These are phyloP conservation scores for Claviceps spartinae DNA, from an alignment of 2,329 filamentous ascomycete species.

Conservation along the genomic window DNA sequence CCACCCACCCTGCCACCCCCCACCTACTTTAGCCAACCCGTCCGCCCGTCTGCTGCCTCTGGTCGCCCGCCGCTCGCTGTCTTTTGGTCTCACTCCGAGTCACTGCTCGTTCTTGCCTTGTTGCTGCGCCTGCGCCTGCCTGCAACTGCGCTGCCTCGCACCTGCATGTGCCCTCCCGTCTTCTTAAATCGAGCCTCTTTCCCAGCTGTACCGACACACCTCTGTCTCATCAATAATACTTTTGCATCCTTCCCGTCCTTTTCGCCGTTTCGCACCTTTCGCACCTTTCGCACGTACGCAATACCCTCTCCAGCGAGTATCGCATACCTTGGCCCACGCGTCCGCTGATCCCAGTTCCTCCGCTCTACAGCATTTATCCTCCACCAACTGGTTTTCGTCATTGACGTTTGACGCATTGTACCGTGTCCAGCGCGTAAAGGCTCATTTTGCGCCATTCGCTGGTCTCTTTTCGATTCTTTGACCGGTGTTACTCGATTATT, in stretches of 20 bases:
- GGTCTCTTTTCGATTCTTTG: not conserved
- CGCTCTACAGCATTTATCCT: not conserved
- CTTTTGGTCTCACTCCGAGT: not conserved
- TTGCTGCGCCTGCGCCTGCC: slow-evolving; percentile 8
- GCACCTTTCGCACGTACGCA: not conserved
- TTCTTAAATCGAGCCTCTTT: slow-evolving; percentile 1
- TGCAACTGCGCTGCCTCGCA: slow-evolving; percentile 5
- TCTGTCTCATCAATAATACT: slow-evolving; percentile 1
- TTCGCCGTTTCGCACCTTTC: not conserved
- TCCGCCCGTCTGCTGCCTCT: not conserved
- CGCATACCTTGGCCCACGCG: slow-evolving; percentile 1
- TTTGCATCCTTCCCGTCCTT: not conserved
- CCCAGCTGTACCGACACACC: slow-evolving; percentile 1
- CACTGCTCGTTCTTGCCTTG: slow-evolving; percentile 3
- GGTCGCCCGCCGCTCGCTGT: not conserved
- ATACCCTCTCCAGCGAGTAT: not conserved
- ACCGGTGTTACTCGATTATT: not conserved
- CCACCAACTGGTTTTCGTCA: not conserved
- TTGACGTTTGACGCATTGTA: not conserved
- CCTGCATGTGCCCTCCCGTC: slow-evolving; percentile 4
- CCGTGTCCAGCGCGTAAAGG: not conserved
- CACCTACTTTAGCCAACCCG: not conserved
- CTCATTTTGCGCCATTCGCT: not conserved
- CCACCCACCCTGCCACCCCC: not conserved
- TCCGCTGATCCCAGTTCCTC: not conserved